A percentile compares a stretch with the other conserved stretches of the same genome.
phyloP scores from a whole-genome alignment of 163 green algal species.

The Scenedesmus sp. region DNA sequence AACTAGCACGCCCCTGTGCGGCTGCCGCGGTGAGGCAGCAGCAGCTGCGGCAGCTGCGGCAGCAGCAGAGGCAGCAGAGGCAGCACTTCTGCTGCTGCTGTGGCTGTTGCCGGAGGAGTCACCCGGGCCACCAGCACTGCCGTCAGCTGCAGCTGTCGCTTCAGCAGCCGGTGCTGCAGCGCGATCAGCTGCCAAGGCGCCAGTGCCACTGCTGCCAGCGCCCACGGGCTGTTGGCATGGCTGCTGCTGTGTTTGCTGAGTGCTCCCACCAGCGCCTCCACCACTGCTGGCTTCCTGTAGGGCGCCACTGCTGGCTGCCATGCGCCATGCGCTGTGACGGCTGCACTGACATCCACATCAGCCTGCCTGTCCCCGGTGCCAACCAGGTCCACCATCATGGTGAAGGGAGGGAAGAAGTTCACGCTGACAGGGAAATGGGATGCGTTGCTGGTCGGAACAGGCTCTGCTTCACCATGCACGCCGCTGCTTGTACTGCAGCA shows the following conservation, averaged over 20 bases:
- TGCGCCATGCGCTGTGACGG: constrained; percentile 78
- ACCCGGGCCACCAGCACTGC: not conserved
- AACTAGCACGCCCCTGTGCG: constrained; percentile 62
- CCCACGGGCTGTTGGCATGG: constrained; percentile 18
- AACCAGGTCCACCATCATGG: constrained; percentile 79
- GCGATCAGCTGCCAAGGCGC: not conserved
- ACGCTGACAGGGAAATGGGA: constrained; percentile 83
- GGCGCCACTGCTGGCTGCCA: constrained; percentile 85
- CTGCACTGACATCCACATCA: constrained; percentile 71
- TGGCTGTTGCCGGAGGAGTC: not conserved
- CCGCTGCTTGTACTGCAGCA: not conserved
- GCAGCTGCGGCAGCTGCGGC: not conserved
- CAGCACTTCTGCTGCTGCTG: not conserved
- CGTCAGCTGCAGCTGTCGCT: not conserved
- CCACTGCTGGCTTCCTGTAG: constrained; percentile 69
- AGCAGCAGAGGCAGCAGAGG: not conserved
- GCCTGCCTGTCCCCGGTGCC: constrained; percentile 72
- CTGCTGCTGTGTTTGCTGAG: constrained; percentile 65
- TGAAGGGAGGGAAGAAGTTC: constrained; percentile 84
- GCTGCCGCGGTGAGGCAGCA: not conserved
- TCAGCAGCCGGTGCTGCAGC: not conserved
- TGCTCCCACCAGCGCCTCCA: constrained; percentile 81
- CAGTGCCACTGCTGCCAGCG: not conserved
- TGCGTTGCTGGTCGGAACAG: constrained; percentile 37
- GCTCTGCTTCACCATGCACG: constrained; percentile 41